These are phyloP conservation scores for Tetratostichococcus sp. DNA, from an alignment of 139 green algal species.

Conservation along the genomic window DNA sequence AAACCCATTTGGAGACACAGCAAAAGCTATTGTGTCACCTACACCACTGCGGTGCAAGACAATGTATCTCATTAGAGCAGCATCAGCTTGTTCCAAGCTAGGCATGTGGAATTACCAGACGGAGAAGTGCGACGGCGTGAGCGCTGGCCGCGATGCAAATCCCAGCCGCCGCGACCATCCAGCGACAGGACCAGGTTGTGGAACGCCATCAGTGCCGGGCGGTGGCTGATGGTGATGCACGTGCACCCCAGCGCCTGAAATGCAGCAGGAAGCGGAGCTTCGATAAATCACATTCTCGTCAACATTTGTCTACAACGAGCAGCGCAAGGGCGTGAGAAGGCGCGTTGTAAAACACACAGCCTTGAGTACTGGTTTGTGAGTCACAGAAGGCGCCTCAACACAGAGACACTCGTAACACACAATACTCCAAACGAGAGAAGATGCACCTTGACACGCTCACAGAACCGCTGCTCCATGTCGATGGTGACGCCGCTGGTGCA, in stretches of 20 bases:
- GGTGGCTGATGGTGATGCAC: conserved; percentile 76
- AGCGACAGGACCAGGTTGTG: conserved; percentile 72
- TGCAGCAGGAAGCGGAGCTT: neutral
- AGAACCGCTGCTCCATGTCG: conserved; percentile 77
- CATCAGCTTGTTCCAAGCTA: too few relatives aligned
- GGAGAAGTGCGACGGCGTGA: neutral
- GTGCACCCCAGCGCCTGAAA: conserved; percentile 54
- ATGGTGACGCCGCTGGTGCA: conserved; percentile 72
- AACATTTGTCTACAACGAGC: too few relatives aligned
- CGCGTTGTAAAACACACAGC: too few relatives aligned
- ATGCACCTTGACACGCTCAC: conserved; percentile 35
- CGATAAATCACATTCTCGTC: too few relatives aligned
- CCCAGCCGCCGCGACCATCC: conserved; percentile 74
- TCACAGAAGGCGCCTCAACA: neutral
- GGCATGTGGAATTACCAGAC: too few relatives aligned
- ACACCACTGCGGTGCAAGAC: too few relatives aligned
- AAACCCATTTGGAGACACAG: too few relatives aligned
- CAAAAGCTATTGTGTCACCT: too few relatives aligned
- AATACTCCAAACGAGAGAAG: neutral
- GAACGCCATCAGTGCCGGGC: conserved; percentile 74
- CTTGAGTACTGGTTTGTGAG: too few relatives aligned
- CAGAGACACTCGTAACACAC: too few relatives aligned
- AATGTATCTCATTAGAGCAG: too few relatives aligned
- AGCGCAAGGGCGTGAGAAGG: too few relatives aligned
- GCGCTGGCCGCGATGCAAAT: conserved; percentile 43